These are phyloP conservation scores for Eragrostis nindensis DNA, from an alignment of 176 grass and related monocot genomes.

Conservation along the genomic window DNA sequence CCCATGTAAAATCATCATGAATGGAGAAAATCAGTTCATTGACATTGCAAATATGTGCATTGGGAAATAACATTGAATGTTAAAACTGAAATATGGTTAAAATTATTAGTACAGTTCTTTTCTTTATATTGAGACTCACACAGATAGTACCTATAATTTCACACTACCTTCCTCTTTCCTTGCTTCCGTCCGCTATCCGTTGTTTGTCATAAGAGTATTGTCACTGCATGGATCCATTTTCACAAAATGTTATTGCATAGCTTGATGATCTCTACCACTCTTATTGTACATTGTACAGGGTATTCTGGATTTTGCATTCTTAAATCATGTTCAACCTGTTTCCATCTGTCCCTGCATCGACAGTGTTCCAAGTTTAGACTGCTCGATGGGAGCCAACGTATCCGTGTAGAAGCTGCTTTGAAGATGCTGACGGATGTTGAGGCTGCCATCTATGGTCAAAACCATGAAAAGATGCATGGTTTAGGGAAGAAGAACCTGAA, in stretches of 20 bases:
- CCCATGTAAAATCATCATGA: not conserved
- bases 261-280: constrained; percentile 16
- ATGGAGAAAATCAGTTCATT: not conserved
- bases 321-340: constrained; percentile 1
- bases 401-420: not conserved
- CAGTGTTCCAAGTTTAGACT: not conserved
- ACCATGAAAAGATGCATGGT: not conserved
- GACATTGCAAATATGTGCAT: not conserved
- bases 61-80: not conserved
- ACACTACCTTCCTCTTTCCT: too few relatives aligned
- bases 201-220: not conserved
- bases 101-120: not conserved
- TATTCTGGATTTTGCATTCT: constrained; percentile 33
- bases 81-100: not conserved
- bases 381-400: not conserved
- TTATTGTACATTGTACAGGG: constrained; percentile 17
- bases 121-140: not conserved
- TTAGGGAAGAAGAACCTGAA: not conserved
- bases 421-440: not conserved
- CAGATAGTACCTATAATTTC: not conserved
- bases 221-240: too few relatives aligned
- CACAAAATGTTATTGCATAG: too few relatives aligned
- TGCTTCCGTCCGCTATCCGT: too few relatives aligned
- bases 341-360: not conserved
- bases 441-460: not conserved